Conservation (phyloP, 2,329 filamentous ascomycete genomes). For the Raffaelea ambrosiae region DNA sequence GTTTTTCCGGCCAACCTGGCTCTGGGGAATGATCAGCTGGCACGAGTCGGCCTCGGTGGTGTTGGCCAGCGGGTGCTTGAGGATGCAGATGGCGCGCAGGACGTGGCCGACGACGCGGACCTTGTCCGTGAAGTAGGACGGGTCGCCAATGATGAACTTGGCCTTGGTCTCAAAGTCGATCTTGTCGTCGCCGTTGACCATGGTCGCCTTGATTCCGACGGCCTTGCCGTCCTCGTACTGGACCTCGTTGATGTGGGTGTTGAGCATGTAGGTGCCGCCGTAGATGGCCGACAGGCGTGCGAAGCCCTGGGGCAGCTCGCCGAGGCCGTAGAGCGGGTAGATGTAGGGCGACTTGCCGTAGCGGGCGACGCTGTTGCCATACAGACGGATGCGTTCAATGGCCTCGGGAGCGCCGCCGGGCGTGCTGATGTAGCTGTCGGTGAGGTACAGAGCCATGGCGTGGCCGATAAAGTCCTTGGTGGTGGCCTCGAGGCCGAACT, state of each 20-base stretch:
- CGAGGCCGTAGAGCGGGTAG: constrained; percentile 95
- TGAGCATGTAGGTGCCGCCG: constrained; percentile 98
- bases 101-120: constrained; percentile 81
- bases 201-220: constrained; percentile 94
- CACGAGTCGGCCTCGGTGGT: constrained; percentile 83
- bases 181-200: constrained; percentile 73
- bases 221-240: constrained; percentile 78
- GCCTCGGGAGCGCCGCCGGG: constrained; percentile 71
- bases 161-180: constrained; percentile 97
- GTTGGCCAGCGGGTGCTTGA: constrained; percentile 88
- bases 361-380: constrained; percentile 93
- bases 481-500: constrained; percentile 81
- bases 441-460: constrained; percentile 93
- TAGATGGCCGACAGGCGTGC: constrained; percentile 97
- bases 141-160: constrained; percentile 92
- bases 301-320: constrained; percentile 95
- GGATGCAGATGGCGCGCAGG: constrained; percentile 91
- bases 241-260: constrained; percentile 87
- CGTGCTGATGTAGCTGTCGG: constrained; percentile 74
- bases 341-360: constrained; percentile 99
- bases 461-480: constrained; percentile 97
- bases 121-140: constrained; percentile 91
- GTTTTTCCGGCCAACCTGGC: constrained; percentile 92
- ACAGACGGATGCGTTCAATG: constrained; percentile 86
- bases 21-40: constrained; percentile 96